Evolutionary conservation across 768 basidiomycete genomes (phyloP), one percentile per base, ranked within the genome.

Genomic region (Tylopilus sp.): DNA sequence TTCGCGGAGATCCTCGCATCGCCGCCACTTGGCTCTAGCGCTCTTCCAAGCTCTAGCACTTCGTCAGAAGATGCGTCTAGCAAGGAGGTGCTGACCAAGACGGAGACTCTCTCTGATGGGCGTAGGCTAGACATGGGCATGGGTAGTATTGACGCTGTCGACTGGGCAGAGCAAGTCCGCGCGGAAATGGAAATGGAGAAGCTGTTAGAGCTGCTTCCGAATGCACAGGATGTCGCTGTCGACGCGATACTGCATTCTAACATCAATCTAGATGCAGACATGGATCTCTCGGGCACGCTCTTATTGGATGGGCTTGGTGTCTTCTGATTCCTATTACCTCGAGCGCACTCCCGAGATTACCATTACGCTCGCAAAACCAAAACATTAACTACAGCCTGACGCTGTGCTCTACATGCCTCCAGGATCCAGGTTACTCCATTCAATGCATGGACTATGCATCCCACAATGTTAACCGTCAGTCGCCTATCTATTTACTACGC

Each of bases 181-280:
- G 71, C 71, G 51, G 79, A 81, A 62, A 74, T 72, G 58, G 83
- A 82, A 66, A 80, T 85, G 74, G 79, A 82, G 71, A 79, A 73
- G 67, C 69, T 85, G 47, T 63, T 85, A 66, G 80, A 80, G 63
- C 70, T 80, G 69, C 64, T 80, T 57, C 76, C 78, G 40, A 64
- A 53, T 53, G 68, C 60, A 31, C 63, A 67, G 43, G 68, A 68
- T 51, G 64, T 57, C 41, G 58, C 55, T 40, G 38, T 57, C 13
- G 69, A 64, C 36, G 55, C 61, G 36, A 55, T 59, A 57, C 55
- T 53, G 33, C 53, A 50, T 26, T n/a, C 55, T 5, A 53, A 42
- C 42, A 57, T 60, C 50, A 50, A 44, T 40, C 30, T 53, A 17
- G 67, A 65, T 40, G 53, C 52, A 36, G 69, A 64, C 35, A 61